Evolutionary conservation across 495 filamentous ascomycete genomes (phyloP).

Genomic region (Podospora bellae-mahoneyi): DNA sequence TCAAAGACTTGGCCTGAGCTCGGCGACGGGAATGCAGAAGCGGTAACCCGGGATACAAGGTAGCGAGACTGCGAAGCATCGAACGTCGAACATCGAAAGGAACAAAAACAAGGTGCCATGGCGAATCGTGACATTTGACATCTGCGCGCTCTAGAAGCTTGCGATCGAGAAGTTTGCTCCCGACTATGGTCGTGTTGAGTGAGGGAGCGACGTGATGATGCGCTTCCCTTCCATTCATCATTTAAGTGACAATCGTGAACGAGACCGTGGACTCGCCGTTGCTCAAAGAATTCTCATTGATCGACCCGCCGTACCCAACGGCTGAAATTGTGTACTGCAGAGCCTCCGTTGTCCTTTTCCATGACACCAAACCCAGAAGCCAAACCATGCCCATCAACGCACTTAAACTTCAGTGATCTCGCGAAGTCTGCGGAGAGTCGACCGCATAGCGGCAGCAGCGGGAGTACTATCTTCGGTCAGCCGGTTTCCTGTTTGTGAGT

Average conservation of each 20-base stretch:
- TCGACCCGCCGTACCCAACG: conserved; percentile 33
- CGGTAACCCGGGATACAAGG: background rate
- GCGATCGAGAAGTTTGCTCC: conserved; percentile 16
- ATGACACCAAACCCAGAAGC: conserved; percentile 39
- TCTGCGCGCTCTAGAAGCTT: conserved; percentile 16
- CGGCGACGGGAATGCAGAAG: conserved; percentile 6
- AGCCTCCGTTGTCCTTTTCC: conserved; percentile 39
- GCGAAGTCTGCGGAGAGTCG: conserved; percentile 93
- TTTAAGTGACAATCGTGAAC: conserved; percentile 22
- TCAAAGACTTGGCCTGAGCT: background rate
- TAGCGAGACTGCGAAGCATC: conserved; percentile 2
- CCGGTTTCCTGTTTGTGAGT: conserved; percentile 22
- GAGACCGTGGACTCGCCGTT: conserved; percentile 26
- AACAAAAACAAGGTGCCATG: conserved; percentile 17
- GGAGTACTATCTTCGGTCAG: conserved; percentile 63
- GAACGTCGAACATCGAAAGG: background rate
- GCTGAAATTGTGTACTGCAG: conserved; percentile 33
- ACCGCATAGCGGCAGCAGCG: conserved; percentile 92
- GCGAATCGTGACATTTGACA: conserved; percentile 14
- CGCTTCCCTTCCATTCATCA: conserved; percentile 13
- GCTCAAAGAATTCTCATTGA: conserved; percentile 39
- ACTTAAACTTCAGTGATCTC: conserved; percentile 94
- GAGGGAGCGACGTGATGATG: conserved; percentile 14
- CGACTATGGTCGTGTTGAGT: conserved; percentile 18
- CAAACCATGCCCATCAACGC: conserved; percentile 16